Evolutionary conservation across 306 rosid species (phyloP).

Genomic region (Luffa aegyptiaca): DNA sequence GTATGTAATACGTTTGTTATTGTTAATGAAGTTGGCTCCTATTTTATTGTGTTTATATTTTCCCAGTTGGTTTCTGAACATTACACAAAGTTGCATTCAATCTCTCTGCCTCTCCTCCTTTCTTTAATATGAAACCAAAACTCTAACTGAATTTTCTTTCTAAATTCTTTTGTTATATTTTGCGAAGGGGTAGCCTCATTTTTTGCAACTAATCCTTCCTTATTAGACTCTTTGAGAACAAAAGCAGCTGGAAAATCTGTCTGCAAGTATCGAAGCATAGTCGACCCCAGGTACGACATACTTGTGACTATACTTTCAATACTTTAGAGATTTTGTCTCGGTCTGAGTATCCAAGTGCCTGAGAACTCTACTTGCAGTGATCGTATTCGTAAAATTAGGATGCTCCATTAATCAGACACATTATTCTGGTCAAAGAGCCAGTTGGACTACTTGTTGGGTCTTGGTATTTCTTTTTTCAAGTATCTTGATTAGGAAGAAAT

Average conservation of each 20-base stretch:
- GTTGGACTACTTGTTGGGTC: not conserved
- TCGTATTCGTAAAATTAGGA: constrained; percentile 10
- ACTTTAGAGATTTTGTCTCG: not conserved
- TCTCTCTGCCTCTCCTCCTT: not conserved
- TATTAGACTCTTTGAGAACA: not conserved
- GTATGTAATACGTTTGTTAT: constrained; percentile 44
- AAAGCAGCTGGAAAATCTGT: constrained; percentile 5
- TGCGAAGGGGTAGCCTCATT: not conserved
- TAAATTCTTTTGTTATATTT: not conserved
- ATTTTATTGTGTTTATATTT: constrained; percentile 6
- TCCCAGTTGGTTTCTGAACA: not conserved
- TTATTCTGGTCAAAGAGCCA: constrained; percentile 2
- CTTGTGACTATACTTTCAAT: not conserved
- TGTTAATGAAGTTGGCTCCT: constrained; percentile 45
- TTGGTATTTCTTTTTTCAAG: not conserved
- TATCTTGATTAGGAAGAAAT: not conserved
- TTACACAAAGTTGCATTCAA: not conserved
- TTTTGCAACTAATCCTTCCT: not conserved
- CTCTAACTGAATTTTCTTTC: constrained; percentile 1
- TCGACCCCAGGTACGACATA: not conserved
- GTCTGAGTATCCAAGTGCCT: not conserved
- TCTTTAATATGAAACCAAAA: not conserved
- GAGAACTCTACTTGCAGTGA: not conserved
- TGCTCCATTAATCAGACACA: not conserved
- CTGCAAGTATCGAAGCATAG: not conserved